Evolutionary conservation across 345 rosid genomes (phyloP).

Genomic region (Psidium guajava): DNA sequence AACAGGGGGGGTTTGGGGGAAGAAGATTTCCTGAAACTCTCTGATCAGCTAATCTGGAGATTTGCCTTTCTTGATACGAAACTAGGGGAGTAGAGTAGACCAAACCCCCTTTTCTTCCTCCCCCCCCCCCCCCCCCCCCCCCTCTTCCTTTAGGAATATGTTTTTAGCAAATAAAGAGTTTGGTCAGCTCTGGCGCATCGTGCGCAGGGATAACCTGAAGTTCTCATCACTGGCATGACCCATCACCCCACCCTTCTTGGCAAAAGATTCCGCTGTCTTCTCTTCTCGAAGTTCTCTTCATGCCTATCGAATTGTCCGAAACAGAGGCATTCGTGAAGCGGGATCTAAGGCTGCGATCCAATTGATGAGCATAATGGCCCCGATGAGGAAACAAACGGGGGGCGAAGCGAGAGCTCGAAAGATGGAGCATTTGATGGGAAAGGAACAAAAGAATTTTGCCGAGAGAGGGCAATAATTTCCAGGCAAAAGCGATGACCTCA

Average conservation of each 20-base stretch:
- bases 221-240: not conserved
- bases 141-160: not conserved
- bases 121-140: too few species aligned
- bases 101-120: not conserved
- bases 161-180: not conserved
- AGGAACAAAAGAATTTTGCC: not conserved
- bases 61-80: not conserved
- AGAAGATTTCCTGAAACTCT: too few species aligned
- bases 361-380: not conserved
- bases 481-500: not conserved
- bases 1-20: not conserved
- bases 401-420: too few species aligned
- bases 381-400: not conserved
- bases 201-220: not conserved
- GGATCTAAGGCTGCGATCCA: not conserved
- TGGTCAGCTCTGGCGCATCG: not conserved
- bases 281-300: not conserved
- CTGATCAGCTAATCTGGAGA: not conserved
- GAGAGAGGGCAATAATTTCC: not conserved
- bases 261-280: not conserved
- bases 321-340: not conserved
- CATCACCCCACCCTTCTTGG: not conserved
- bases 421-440: not conserved
- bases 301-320: not conserved
- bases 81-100: not conserved